Conservation (phyloP, 495 filamentous ascomycete species). For the Cladorrhinum samala region DNA sequence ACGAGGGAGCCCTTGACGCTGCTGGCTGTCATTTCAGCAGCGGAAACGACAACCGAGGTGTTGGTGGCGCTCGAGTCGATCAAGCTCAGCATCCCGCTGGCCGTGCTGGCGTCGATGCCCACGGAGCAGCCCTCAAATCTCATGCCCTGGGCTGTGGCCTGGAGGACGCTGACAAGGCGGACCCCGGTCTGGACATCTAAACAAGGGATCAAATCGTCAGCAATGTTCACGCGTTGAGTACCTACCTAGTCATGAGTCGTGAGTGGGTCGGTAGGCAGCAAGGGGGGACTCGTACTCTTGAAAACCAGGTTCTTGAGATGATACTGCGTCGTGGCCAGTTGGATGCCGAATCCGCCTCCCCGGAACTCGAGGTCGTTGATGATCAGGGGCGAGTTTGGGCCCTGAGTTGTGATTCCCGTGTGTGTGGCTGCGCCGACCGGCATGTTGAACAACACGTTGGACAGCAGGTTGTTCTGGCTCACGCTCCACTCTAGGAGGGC, state of each 20-base stretch:
- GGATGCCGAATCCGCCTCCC: slow-evolving; percentile 47
- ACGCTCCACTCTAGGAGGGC: slow-evolving; percentile 54
- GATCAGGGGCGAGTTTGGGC: slow-evolving; percentile 35
- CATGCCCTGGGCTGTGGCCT: slow-evolving; percentile 36
- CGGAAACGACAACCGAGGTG: slow-evolving; percentile 37
- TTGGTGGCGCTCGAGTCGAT: slow-evolving; percentile 37
- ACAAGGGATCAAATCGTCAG: background rate
- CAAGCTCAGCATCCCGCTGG: slow-evolving; percentile 36
- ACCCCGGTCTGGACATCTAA: slow-evolving; percentile 29
- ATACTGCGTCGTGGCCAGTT: slow-evolving; percentile 45
- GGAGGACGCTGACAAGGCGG: slow-evolving; percentile 35
- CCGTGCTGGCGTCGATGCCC: slow-evolving; percentile 53
- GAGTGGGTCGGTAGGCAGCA: background rate
- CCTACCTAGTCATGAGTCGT: background rate
- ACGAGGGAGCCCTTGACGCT: slow-evolving; percentile 44
- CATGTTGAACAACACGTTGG: slow-evolving; percentile 64
- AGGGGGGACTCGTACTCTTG: slow-evolving; percentile 20
- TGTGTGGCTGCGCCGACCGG: slow-evolving; percentile 33
- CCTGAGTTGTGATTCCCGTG: slow-evolving; percentile 35
- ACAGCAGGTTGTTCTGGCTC: slow-evolving; percentile 55
- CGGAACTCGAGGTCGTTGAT: slow-evolving; percentile 44
- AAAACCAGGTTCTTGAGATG: slow-evolving; percentile 46
- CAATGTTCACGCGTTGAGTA: too few relatives aligned
- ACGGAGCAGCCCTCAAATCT: slow-evolving; percentile 46
- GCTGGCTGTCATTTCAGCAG: slow-evolving; percentile 18